Evolutionary conservation across 140 eudicot genomes (phyloP).

Genomic region (Bidens hawaiensis): DNA sequence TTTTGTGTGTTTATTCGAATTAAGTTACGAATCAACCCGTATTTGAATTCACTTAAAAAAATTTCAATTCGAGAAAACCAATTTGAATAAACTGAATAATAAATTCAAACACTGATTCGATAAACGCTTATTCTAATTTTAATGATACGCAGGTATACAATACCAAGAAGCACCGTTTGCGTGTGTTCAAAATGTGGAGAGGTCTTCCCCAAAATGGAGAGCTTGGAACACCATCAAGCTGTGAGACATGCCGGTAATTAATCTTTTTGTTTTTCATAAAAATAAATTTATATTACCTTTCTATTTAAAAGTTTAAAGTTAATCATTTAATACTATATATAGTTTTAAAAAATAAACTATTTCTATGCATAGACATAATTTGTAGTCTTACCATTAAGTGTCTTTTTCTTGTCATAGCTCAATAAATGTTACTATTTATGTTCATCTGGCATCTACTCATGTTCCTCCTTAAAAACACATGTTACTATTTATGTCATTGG

Average conservation of each 20-base stretch:
- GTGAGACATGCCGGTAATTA: slow-evolving; percentile 86
- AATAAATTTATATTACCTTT: neutral
- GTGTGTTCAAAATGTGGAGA: slow-evolving; percentile 82
- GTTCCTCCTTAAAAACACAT: neutral
- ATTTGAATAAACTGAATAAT: neutral
- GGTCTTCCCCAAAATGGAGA: slow-evolving; percentile 69
- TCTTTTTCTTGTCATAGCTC: neutral
- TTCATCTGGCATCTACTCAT: neutral
- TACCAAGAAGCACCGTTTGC: slow-evolving; percentile 56
- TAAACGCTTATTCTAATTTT: neutral
- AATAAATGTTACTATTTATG: neutral
- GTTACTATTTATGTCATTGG: slow-evolving; percentile 5
- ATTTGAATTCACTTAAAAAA: too few species aligned
- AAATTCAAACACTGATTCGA: neutral
- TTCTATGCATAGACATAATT: neutral
- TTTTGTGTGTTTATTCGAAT: too few species aligned
- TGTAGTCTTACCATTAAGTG: neutral
- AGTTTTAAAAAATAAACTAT: neutral
- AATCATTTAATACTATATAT: neutral
- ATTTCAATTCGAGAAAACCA: neutral
- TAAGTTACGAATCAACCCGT: too few species aligned
- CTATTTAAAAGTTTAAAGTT: neutral
- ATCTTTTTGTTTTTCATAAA: neutral
- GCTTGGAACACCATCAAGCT: slow-evolving; percentile 92
- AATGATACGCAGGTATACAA: slow-evolving; percentile 17